Evolutionary conservation across 108 stramenopile genomes (phyloP).

Genomic region (Aurantiochytrium sp.): DNA sequence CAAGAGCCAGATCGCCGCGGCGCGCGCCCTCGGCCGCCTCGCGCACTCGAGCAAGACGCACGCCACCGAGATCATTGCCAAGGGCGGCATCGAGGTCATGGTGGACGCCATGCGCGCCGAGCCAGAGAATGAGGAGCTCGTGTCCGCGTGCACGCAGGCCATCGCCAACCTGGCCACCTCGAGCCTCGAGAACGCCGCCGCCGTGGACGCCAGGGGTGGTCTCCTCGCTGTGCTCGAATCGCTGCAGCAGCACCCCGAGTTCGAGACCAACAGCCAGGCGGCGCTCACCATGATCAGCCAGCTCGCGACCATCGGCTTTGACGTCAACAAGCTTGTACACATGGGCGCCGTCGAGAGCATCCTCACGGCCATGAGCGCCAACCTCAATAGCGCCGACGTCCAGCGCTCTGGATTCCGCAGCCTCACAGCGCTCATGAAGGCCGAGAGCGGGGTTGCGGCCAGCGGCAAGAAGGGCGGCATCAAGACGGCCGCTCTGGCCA

Average conservation of each 20-base stretch:
- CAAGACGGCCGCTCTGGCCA: background rate
- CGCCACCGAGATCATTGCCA: constrained; percentile 5
- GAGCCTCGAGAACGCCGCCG: background rate
- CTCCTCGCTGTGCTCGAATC: background rate
- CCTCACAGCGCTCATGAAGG: background rate
- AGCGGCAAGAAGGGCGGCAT: background rate
- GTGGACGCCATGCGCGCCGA: constrained; percentile 9
- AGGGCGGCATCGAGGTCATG: background rate
- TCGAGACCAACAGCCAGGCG: background rate
- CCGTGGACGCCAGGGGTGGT: background rate
- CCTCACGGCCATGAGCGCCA: background rate
- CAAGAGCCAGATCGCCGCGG: background rate
- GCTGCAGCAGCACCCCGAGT: background rate
- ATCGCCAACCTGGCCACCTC: constrained; percentile 19
- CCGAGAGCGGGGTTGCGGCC: background rate
- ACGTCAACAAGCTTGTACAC: background rate
- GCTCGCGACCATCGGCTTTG: constrained; percentile 17
- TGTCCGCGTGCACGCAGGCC: background rate
- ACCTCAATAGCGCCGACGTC: background rate
- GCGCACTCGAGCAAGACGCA: background rate
- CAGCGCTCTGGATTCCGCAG: constrained; percentile 28
- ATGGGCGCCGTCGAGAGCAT: constrained; percentile 24
- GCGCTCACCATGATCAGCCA: constrained; percentile 1
- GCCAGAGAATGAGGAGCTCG: constrained; percentile 19
- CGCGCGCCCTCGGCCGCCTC: constrained; percentile 31